Conservation (phyloP, 495 filamentous ascomycete genomes). For the Penicillium simplicissimum region DNA sequence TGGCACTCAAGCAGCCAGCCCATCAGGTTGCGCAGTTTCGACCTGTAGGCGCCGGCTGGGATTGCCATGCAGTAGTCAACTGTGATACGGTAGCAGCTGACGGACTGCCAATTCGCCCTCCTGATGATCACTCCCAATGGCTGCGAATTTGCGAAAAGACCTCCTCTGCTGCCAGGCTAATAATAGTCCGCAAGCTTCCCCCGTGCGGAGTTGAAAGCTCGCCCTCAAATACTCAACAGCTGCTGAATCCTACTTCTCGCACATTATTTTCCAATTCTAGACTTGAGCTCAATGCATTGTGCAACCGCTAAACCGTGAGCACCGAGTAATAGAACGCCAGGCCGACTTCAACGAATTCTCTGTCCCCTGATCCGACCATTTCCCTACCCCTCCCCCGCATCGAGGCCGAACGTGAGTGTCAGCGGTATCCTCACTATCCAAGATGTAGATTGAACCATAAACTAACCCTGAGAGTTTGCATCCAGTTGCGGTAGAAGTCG, state of each 20-base stretch:
- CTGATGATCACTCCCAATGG: background rate
- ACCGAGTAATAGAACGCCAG: background rate
- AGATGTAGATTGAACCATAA: background rate
- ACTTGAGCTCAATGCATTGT: background rate
- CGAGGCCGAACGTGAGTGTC: background rate
- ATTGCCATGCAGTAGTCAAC: slow-evolving; percentile 26
- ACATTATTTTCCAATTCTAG: background rate
- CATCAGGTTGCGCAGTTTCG: slow-evolving; percentile 13
- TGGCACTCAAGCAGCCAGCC: slow-evolving; percentile 6
- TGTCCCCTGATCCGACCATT: background rate
- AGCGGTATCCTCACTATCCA: background rate
- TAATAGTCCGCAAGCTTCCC: slow-evolving; percentile 15
- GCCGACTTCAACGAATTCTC: background rate
- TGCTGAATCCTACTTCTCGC: background rate
- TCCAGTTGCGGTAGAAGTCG: background rate
- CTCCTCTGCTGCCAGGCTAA: slow-evolving; percentile 10
- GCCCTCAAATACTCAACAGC: background rate
- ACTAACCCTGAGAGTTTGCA: background rate
- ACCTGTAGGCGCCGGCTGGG: slow-evolving; percentile 26
- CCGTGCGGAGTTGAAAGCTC: slow-evolving; percentile 14
- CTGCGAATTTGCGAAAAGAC: background rate
- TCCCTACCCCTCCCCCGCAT: slow-evolving; percentile 6
- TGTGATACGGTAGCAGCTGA: slow-evolving; percentile 21
- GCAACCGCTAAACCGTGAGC: background rate
- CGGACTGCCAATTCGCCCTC: slow-evolving; percentile 13